Percentiles rank a stretch among this genome's conserved stretches.
Evolutionary conservation across 78 protist genomes (phyloP).

Genomic region (Mastigamoeba balamuthi): DNA sequence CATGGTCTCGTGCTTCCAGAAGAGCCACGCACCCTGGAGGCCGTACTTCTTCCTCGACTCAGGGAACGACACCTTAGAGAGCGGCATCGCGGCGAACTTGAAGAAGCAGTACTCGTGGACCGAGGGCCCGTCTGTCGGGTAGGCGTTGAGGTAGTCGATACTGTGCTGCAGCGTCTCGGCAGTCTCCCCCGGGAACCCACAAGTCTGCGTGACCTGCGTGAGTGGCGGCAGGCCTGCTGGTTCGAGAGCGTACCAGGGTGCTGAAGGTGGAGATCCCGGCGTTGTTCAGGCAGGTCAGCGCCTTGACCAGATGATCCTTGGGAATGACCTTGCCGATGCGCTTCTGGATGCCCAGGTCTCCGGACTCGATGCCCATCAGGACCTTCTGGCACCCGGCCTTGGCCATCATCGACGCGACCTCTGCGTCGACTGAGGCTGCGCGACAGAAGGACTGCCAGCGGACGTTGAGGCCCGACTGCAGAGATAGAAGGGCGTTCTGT

Average conservation of each 20-base stretch:
- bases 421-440: background rate
- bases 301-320: background rate
- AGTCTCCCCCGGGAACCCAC: background rate
- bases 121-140: background rate
- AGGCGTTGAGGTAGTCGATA: background rate
- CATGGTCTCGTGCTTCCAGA: background rate
- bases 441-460: background rate
- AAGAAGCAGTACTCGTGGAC: background rate
- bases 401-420: background rate
- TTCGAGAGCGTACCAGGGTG: background rate
- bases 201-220: too few relatives aligned
- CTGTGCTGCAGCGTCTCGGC: background rate
- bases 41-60: background rate
- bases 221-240: background rate
- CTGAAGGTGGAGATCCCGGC: background rate
- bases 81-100: background rate
- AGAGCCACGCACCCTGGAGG: background rate
- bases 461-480: background rate
- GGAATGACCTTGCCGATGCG: background rate
- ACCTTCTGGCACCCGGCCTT: background rate
- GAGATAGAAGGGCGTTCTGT: too few relatives aligned
- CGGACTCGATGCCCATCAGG: background rate
- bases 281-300: background rate
- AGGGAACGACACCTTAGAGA: background rate
- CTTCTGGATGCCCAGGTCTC: background rate